Percentiles rank a stretch among this genome's conserved stretches.
These are phyloP conservation scores for Pholiota microspora DNA, from an alignment of 768 basidiomycete genomes.

Conservation along the genomic window DNA sequence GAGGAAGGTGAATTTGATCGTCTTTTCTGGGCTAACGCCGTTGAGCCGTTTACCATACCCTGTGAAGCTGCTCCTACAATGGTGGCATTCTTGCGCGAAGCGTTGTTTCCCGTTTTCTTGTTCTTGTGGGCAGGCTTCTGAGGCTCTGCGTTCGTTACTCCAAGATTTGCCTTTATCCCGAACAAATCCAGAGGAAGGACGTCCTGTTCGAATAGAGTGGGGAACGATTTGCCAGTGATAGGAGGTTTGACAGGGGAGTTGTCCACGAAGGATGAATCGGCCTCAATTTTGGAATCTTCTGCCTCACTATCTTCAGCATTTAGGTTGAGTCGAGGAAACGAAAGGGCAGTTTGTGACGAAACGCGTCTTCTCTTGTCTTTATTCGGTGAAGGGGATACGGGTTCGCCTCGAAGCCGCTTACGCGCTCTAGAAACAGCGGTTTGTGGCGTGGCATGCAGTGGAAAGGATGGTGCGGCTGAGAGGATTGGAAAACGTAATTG, in stretches of 20 bases:
- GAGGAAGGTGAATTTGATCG: constrained; percentile 1
- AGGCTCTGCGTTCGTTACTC: background rate
- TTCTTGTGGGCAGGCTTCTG: constrained; percentile 6
- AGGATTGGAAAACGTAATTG: constrained; percentile 21
- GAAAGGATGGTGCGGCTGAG: constrained; percentile 7
- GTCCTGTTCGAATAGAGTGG: constrained; percentile 59
- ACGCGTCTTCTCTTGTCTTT: constrained; percentile 73
- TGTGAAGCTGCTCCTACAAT: background rate
- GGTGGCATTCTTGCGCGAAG: background rate
- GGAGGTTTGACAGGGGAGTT: constrained; percentile 72
- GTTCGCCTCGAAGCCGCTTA: constrained; percentile 80
- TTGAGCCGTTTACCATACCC: background rate
- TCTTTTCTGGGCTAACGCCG: background rate
- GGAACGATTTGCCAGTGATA: constrained; percentile 59
- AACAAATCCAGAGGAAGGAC: constrained; percentile 17
- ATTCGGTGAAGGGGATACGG: constrained; percentile 78
- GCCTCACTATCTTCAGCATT: constrained; percentile 16
- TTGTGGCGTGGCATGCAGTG: constrained; percentile 22
- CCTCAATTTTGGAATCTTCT: constrained; percentile 26
- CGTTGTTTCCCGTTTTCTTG: background rate
- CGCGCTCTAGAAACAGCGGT: constrained; percentile 65
- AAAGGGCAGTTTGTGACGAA: constrained; percentile 35
- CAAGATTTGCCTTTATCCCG: constrained; percentile 15
- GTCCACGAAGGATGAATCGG: constrained; percentile 53
- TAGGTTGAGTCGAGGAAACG: constrained; percentile 31